Base-by-base conservation (phyloP, 768 basidiomycete genomes). In the Coprinopsis sp. region DNA sequence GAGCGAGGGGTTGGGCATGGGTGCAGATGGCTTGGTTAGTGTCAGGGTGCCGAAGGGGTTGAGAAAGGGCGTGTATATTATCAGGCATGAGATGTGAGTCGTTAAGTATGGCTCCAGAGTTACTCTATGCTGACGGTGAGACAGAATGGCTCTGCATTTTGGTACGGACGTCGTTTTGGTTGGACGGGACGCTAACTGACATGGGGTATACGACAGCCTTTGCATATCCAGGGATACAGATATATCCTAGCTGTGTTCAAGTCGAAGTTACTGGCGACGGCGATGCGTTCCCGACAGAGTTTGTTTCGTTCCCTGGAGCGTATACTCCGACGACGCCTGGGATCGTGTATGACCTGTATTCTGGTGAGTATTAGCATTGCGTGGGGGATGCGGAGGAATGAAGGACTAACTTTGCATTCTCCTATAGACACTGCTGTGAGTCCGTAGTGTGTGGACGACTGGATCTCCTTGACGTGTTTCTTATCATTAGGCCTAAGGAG, bases 261-360 rank as follows among this genome's bases (percentile, higher is more conserved):
- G 38, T 39, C 10, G 19, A 39, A 24, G 38, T 39, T 5, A 39
- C 23, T 22, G 38, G 38, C 21, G 25, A 19, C 18, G 38, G 38
- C 7, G 22, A 6, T 7, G 38, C 38, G 10, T 39, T 39, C 23
- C 38, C 38, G 11, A 39, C 38, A 11, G 18, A 21, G 23, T 39
- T 39, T 23, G 38, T 39, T 6, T 6, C 38, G 10, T 39, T 39
- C 38, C 38, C 38, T 21, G 38, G 38, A 39, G 38, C 7, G 23
- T 39, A 39, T 16, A 39, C 16, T 19, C 18, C 16, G 6, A 23
- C 21, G 8, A 22, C 38, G 10, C 38, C 38, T 22, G 38, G 38
- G 12, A 39, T 21, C 36, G 57, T 61, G 0, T 69, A 48, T 37
- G 66, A 67, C 53, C 56, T 59, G 21, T 68, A 68, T 44, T 59